Base-by-base conservation (phyloP, 176 grass and related monocot species). In the Metroxylon sagu region DNA sequence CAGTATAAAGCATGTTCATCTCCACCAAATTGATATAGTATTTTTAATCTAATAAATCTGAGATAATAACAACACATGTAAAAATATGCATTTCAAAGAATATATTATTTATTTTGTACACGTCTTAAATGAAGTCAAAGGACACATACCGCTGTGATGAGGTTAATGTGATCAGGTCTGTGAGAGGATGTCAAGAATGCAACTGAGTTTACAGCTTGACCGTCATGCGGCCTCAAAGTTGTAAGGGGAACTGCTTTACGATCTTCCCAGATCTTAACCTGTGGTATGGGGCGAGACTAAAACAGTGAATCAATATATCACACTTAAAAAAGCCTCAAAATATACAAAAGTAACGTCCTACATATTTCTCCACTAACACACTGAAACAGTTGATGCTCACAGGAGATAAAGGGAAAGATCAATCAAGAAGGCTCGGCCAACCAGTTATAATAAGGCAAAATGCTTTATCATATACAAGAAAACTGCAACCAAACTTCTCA, bases 191-290 rank as follows among this genome's bases (percentile, higher is more conserved):
- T 91, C 62, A 97, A 72, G 57, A 97, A 97, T 28, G 78, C 77
- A 64, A 97, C 87, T 1, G 80, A 91, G 49, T 88, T 83, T 57
- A 88, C 87, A 56, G 87, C 69, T 82, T 85, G 78, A 25, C 87
- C 81, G 75, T 91, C 84, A 75, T 97, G 78, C 5, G 92, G 83
- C 67, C 74, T 91, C 17, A 97, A 56, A 10, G 80, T 77, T 62
- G 84, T 67, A n/a, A 97, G 59, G 49, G 78, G 78, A 16, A 69
- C 62, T 72, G 56, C 35, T 52, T 67, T 97, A 29, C 86, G 84
- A 52, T 97, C 92, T 77, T 91, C 84, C 92, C 92, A 97, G 51
- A 97, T 85, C 53, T 91, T 91, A 66, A 97, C 92, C 92, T 97
- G 78, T 69, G 80, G 56, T 14, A 43, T 43, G 35, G 8, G 35